Evolutionary conservation across 208 protist genomes (phyloP), one percentile per base, ranked within the genome.

Genomic region (Hexamita inflata): DNA sequence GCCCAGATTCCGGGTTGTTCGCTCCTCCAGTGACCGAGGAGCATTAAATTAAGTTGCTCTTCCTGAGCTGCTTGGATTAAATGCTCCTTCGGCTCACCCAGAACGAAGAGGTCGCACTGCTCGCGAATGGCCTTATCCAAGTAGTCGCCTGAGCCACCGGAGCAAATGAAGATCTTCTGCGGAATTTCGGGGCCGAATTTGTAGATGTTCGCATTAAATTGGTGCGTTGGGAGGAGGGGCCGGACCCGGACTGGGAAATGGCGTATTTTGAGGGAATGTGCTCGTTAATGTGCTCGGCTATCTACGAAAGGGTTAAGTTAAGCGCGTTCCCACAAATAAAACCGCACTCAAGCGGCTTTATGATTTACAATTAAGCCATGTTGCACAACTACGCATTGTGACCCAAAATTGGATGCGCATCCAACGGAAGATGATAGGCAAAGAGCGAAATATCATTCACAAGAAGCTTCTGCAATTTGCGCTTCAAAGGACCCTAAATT

Each of bases 381-480:
- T 70, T 13, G 26, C 4, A 40, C 11, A 70, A 45, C 40, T 57
- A 30, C 13, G 64, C 64, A 70, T 70, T 70, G 35, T 70, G 64
- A 49, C 64, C 64, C 7, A 70, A 30, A 24, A 32, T n/a, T 11
- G 9, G 32, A 7, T 70, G 35, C 11, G 32, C 64, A 70, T 70
- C 64, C 35, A 70, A 42, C 7, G 64, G 64, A 24, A 70, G 35
- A 38, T 70, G 64, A 70, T 70, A 70, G 15, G 64, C 64, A 49
- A 70, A 70, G 11, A 70, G 32, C 9, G 26, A 42, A 32, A 70
- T 70, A 19, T 45, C 40, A 45, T 13, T 9, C n/a, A 4, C n/a
- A 38, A 13, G 35, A 32, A 70, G 40, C 28, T n/a, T n/a, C 15
- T 11, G 2, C 15, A 70, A 49, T 45, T 38, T n/a, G 2, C 9